Evolutionary conservation across 2,329 filamentous ascomycete genomes (phyloP), one percentile per base, ranked within the genome.

Genomic region (Apiospora malaysiana): DNA sequence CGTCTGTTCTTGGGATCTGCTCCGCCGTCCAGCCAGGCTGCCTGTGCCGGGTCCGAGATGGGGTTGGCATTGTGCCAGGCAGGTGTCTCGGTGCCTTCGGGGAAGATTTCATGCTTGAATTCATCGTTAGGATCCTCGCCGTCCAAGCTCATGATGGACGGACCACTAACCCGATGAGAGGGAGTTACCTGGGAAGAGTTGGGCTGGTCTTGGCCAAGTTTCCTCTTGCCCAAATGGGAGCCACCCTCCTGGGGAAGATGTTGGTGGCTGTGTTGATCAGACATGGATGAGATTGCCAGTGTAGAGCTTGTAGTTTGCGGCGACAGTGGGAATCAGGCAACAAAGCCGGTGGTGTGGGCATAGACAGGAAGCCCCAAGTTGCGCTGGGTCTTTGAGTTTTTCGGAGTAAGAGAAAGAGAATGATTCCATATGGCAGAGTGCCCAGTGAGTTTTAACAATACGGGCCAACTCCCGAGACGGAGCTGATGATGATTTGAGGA

Each of bases 1-100:
- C 80, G 76, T 21, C 56, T 83, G 66, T 81, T 74, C 70, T 81
- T 78, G 45, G 80, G 82, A 72, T 86, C 84, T 23, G 82, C 73
- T 43, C 82, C 77, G 56, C 85, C 85, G 74, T 86, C 83, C 37
- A 79, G 76, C 68, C 72, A 73, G 68, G 69, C 70, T 23, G 75
- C 70, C 21, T 42, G 59, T 21, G 47, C 65, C 16, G 59, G 32
- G 27, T 69, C 37, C 4, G n/a, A 69, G 21, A 27, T 46, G 56
- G 56, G 7, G 12, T n/a, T 12, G 32, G 56, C 56, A 40, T 67
- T 43, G 27, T 66, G 43, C 67, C 56, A 51, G 16, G 23, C 42
- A 25, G 42, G 51, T 10, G 27, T 40, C 8, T 68, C 68, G 10
- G 63, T 25, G 32, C 56, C 56, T 37, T 43, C 46, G 2, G 46